phyloP scores from a whole-genome alignment of 2,329 filamentous ascomycete species.

The Aspergillus neoniger region DNA sequence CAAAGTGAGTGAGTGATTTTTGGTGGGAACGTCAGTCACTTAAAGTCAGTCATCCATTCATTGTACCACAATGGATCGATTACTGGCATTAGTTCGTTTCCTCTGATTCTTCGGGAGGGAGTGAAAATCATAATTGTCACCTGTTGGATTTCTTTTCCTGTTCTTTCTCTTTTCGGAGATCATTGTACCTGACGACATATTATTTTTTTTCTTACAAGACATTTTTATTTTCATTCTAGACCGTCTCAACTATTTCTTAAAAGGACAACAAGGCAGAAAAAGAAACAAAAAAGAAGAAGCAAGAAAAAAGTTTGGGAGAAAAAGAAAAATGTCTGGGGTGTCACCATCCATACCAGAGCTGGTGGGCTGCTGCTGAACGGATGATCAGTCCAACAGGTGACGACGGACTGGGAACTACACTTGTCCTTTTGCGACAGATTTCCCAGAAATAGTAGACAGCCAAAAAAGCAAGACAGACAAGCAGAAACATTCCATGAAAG shows the following conservation, averaged over 20 bases:
- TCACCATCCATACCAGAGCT: background rate
- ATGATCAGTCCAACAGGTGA: constrained; percentile 9
- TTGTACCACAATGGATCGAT: background rate
- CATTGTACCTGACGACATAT: background rate
- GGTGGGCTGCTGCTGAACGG: constrained; percentile 3
- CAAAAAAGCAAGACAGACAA: background rate
- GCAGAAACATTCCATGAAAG: background rate
- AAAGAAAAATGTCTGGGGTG: background rate
- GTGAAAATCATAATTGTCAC: background rate
- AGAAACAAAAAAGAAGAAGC: background rate
- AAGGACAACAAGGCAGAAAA: background rate
- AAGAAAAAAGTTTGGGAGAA: background rate
- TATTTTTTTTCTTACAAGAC: background rate
- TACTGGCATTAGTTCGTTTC: no score
- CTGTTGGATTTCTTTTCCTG: constrained; percentile 2
- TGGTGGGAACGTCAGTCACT: background rate
- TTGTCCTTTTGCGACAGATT: background rate
- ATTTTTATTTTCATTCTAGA: background rate
- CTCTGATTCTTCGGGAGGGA: no score
- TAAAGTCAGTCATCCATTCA: background rate
- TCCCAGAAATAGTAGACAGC: background rate
- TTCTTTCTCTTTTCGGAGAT: background rate
- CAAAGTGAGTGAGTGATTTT: constrained; percentile 18
- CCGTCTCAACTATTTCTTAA: background rate
- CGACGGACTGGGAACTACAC: background rate